Conservation (phyloP, 192 early-diverging fungal species). For the Backusella australiensis region DNA sequence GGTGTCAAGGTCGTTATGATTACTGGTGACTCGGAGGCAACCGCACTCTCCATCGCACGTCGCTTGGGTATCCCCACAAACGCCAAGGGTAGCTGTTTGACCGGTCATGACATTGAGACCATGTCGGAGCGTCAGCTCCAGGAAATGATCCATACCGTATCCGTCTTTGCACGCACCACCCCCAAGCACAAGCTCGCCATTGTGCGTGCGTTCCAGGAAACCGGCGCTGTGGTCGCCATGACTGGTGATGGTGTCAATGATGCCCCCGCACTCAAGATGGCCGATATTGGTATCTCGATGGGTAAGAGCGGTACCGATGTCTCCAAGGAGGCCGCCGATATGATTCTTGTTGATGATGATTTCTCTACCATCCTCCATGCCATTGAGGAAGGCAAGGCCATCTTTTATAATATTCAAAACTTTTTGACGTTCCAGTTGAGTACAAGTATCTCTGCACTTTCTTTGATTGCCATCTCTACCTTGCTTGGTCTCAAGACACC, state of each 20-base stretch:
- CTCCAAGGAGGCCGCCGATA: constrained; percentile 93
- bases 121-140: constrained; percentile 65
- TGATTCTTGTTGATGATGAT: constrained; percentile 97
- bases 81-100: constrained; percentile 62
- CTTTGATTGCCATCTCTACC: constrained; percentile 84
- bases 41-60: constrained; percentile 86
- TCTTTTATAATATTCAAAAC: constrained; percentile 97
- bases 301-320: constrained; percentile 95
- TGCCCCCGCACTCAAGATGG: constrained; percentile 87
- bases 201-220: constrained; percentile 82
- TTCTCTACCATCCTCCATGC: constrained; percentile 90
- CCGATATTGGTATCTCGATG: constrained; percentile 98
- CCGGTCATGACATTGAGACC: constrained; percentile 66
- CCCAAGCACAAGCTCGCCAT: constrained; percentile 91
- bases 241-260: constrained; percentile 98
- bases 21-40: constrained; percentile 93
- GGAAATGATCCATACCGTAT: constrained; percentile 56
- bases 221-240: constrained; percentile 91
- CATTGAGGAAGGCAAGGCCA: constrained; percentile 93
- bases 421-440: constrained; percentile 96
- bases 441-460: constrained; percentile 89
- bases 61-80: constrained; percentile 80
- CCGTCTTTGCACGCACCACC: constrained; percentile 80
- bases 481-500: constrained; percentile 86
- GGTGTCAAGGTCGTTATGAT: constrained; percentile 97